Evolutionary conservation across 257 asterid genomes (phyloP).

Genomic region (Paulownia fortunei): DNA sequence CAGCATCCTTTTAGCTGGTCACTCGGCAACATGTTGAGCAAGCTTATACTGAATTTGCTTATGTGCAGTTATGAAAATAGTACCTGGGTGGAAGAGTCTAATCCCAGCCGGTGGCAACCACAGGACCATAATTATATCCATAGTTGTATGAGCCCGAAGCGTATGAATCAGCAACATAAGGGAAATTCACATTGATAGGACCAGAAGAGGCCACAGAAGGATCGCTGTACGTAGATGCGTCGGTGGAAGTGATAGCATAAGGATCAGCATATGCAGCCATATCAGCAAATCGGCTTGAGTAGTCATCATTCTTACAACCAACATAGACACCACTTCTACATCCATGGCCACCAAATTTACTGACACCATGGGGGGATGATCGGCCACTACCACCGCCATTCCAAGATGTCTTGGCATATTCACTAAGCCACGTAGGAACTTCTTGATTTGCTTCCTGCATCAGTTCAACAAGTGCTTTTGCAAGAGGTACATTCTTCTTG

Average conservation of each 20-base stretch:
- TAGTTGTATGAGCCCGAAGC: slow-evolving; percentile 17
- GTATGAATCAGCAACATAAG: slow-evolving; percentile 23
- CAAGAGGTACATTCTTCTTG: slow-evolving; percentile 55
- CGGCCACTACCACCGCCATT: slow-evolving; percentile 28
- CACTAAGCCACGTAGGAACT: slow-evolving; percentile 59
- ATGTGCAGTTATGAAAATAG: not conserved
- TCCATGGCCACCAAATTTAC: slow-evolving; percentile 42
- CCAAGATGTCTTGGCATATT: slow-evolving; percentile 46
- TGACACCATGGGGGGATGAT: slow-evolving; percentile 30
- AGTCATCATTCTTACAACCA: slow-evolving; percentile 22
- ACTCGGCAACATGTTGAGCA: no score
- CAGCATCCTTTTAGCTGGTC: not conserved
- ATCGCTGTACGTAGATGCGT: not conserved
- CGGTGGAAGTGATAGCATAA: not conserved
- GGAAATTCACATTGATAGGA: not conserved
- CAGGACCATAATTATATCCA: slow-evolving; percentile 24
- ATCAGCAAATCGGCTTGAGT: slow-evolving; percentile 33
- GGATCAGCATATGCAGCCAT: not conserved
- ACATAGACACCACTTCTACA: slow-evolving; percentile 25
- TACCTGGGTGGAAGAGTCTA: slow-evolving; percentile 11
- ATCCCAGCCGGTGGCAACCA: slow-evolving; percentile 51
- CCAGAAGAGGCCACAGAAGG: not conserved
- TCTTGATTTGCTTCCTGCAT: slow-evolving; percentile 73
- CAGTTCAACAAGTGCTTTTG: slow-evolving; percentile 57
- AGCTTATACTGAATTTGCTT: not conserved